Conservation (phyloP, 306 rosid species). For the Morella rubra region DNA sequence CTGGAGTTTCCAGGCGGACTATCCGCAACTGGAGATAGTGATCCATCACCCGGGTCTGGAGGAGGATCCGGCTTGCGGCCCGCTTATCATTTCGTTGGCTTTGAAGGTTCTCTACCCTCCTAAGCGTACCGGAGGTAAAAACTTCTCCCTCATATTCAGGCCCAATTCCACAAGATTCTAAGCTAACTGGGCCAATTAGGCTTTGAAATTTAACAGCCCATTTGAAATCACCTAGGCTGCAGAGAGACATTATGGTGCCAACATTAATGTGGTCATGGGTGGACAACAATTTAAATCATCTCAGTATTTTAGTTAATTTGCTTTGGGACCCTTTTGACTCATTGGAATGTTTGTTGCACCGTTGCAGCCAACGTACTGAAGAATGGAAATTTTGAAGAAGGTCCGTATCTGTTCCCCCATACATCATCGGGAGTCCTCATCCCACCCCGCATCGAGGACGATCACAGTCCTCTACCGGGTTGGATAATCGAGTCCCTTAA, state of each 20-base stretch:
- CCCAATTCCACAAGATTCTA: not conserved
- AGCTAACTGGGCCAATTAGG: too few species aligned
- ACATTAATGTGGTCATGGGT: too few species aligned
- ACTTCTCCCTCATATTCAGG: not conserved
- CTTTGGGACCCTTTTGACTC: not conserved
- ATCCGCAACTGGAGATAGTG: constrained; percentile 32
- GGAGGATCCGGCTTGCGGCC: constrained; percentile 87
- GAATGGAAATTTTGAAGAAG: constrained; percentile 80
- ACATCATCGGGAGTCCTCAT: constrained; percentile 62
- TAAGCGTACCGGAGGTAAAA: constrained; percentile 49
- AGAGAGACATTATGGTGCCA: too few species aligned
- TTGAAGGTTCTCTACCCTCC: constrained; percentile 57
- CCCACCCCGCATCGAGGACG: constrained; percentile 75
- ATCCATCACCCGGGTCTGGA: constrained; percentile 64
- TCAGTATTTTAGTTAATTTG: too few species aligned
- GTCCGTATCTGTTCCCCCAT: constrained; percentile 60
- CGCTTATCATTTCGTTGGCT: constrained; percentile 69
- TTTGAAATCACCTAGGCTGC: too few species aligned
- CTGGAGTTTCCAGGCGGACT: constrained; percentile 59
- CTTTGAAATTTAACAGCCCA: too few species aligned
- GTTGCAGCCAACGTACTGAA: constrained; percentile 60
- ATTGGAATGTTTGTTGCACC: not conserved
- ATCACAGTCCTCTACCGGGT: constrained; percentile 69
- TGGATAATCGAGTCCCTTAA: constrained; percentile 87
- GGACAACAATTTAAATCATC: not conserved